These are phyloP conservation scores for Fusarium phyllophilum DNA, from an alignment of 2,329 filamentous ascomycete genomes.

Conservation along the genomic window DNA sequence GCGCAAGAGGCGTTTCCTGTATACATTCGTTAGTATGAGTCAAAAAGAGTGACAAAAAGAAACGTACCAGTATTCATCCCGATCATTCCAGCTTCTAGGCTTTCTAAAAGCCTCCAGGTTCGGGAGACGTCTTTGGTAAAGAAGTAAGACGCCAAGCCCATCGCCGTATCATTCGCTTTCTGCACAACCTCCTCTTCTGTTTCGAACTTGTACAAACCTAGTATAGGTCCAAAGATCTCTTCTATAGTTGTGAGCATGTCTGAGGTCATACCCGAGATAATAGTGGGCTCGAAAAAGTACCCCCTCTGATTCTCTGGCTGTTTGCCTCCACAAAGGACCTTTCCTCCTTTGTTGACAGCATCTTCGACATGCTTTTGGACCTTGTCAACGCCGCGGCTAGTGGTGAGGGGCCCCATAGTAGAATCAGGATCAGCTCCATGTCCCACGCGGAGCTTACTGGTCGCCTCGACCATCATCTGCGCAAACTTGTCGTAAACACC, in stretches of 20 bases:
- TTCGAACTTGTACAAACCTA: conserved; percentile 16
- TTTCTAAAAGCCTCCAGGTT: conserved; percentile 22
- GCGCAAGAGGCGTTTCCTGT: conserved; percentile 45
- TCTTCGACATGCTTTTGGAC: conserved; percentile 12
- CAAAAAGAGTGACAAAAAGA: no score
- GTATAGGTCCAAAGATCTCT: conserved; percentile 31
- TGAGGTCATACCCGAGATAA: conserved; percentile 11
- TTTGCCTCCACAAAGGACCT: not conserved
- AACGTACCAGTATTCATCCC: conserved; percentile 5
- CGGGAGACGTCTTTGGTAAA: conserved; percentile 32
- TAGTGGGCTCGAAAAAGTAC: conserved; percentile 24
- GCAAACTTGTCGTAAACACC: conserved; percentile 62
- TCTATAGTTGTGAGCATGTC: conserved; percentile 18
- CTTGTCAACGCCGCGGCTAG: not conserved
- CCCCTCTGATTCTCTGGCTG: not conserved
- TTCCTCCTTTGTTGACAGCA: conserved; percentile 7
- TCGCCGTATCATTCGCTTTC: conserved; percentile 15
- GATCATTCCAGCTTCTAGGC: conserved; percentile 33
- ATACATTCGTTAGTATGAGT: no score
- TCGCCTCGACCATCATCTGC: not conserved
- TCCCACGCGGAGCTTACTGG: not conserved
- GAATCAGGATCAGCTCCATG: not conserved
- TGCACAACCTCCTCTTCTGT: conserved; percentile 27
- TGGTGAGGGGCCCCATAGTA: conserved; percentile 25
- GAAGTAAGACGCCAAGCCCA: conserved; percentile 20